Base-by-base conservation (phyloP, 148 eudicot species). In the Silene uniflora region DNA sequence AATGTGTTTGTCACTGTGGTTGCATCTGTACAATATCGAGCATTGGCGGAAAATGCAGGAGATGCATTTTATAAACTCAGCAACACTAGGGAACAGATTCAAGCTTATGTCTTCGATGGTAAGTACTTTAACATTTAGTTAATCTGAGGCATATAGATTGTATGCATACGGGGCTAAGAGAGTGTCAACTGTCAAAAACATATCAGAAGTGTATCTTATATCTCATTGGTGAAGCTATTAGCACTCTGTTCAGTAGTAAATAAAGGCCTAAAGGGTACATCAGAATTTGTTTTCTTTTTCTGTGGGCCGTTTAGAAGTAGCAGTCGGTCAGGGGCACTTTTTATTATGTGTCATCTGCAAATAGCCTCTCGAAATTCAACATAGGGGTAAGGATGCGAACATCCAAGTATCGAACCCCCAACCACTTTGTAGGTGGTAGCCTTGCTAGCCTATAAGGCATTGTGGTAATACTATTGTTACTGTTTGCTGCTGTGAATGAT, bases 91-190 rank as follows among this genome's bases (percentile, higher is more conserved):
- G 84, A 75, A 61, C 92, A 89, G 78, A 89, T 89, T 68, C 92
- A 87, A 78, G 90, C 92, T 42, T 89, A 89, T 82, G 92, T 89
- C 63, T 87, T 89, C 71, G 89, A 86, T 86, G 93, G 89, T 89
- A 89, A 39, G 76, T 44, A 21, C 39, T 35, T 71, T 21, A 32
- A 67, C 35, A 12, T 64, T 66, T 32, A 42, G 39, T 19, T 58
- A 24, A 44, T 67, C 22, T 42, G 47, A 58, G 16, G 6, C 61
- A 46, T 44, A 22, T 18, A 22, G 32, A 69, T 46, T 35, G 46
- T 46, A 17, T 58, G 22, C 46, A 14, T 47, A 6, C 3, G 19
- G 14, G 14, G 1, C 12, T 13, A 10, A 13, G 46, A 22, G 47
- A 66, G 69, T 66, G 10, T 62, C 32, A 24, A 23, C 27, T 62